Evolutionary conservation across 768 basidiomycete genomes (phyloP).

Genomic region (Mycena crocata): DNA sequence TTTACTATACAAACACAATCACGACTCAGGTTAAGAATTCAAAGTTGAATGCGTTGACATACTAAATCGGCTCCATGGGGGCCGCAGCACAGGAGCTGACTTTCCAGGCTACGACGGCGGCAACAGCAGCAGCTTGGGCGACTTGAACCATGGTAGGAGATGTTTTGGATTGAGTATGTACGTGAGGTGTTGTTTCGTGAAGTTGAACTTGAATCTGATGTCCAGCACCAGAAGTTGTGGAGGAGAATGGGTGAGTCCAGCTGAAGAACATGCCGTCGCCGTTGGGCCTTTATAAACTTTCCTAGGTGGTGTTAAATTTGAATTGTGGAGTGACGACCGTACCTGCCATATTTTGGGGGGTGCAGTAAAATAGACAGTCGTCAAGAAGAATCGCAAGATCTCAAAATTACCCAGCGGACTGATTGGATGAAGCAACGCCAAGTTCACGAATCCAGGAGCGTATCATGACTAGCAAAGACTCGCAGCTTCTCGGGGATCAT

Average conservation of each 20-base stretch:
- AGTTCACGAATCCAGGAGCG: too few relatives aligned
- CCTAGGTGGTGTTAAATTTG: background rate
- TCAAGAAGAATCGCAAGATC: background rate
- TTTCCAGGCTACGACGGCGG: background rate
- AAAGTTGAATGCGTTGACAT: background rate
- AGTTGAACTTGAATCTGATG: slow-evolving; percentile 1
- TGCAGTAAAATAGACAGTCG: background rate
- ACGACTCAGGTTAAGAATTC: background rate
- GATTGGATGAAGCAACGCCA: too few relatives aligned
- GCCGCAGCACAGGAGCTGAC: background rate
- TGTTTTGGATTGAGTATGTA: background rate
- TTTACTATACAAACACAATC: too few relatives aligned
- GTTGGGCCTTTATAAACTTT: background rate
- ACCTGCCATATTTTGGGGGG: background rate
- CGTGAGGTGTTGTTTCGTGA: background rate
- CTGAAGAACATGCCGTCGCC: background rate
- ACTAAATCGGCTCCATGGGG: background rate
- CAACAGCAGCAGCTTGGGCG: background rate
- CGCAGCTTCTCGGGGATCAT: too few relatives aligned
- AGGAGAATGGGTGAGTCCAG: background rate
- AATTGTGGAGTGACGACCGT: background rate
- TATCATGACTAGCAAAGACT: too few relatives aligned
- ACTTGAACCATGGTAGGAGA: background rate
- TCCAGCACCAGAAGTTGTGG: background rate
- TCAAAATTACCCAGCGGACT: too few relatives aligned